These are phyloP conservation scores for Litsea cubeba DNA, from an alignment of 164 flowering plant genomes.

Conservation along the genomic window DNA sequence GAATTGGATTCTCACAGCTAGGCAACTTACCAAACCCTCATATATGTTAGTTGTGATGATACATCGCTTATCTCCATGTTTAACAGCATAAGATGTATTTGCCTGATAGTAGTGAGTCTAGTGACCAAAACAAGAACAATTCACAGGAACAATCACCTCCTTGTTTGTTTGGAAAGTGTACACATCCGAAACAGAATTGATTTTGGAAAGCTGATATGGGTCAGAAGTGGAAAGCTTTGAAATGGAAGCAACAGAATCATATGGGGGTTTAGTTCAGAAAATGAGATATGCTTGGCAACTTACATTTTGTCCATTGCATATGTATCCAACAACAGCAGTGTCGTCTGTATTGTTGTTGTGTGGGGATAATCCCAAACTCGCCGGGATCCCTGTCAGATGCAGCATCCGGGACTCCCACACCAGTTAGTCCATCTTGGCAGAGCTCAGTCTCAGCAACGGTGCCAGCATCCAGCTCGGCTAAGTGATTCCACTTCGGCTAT, in stretches of 20 bases:
- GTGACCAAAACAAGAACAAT: slow-evolving; percentile 65
- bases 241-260: slow-evolving; percentile 44
- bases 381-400: no score
- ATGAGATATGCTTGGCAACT: slow-evolving; percentile 57
- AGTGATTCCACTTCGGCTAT: no score
- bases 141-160: slow-evolving; percentile 58
- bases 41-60: slow-evolving; percentile 46
- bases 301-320: slow-evolving; percentile 34
- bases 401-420: no score
- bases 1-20: slow-evolving; percentile 39
- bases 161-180: slow-evolving; percentile 27
- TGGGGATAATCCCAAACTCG: no score
- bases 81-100: slow-evolving; percentile 38
- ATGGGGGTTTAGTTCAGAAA: slow-evolving; percentile 47
- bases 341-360: slow-evolving; percentile 23
- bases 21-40: slow-evolving; percentile 68
- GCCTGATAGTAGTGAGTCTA: slow-evolving; percentile 51
- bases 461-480: no score
- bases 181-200: slow-evolving; percentile 39
- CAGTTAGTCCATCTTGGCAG: no score
- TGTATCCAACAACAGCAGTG: slow-evolving; percentile 33
- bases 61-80: slow-evolving; percentile 20
- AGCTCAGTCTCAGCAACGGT: no score
- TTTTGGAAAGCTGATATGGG: slow-evolving; percentile 35
- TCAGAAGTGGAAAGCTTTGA: slow-evolving; percentile 40